Conservation (phyloP, 2,329 filamentous ascomycete genomes). For the Penicillium aurantiogriseum region DNA sequence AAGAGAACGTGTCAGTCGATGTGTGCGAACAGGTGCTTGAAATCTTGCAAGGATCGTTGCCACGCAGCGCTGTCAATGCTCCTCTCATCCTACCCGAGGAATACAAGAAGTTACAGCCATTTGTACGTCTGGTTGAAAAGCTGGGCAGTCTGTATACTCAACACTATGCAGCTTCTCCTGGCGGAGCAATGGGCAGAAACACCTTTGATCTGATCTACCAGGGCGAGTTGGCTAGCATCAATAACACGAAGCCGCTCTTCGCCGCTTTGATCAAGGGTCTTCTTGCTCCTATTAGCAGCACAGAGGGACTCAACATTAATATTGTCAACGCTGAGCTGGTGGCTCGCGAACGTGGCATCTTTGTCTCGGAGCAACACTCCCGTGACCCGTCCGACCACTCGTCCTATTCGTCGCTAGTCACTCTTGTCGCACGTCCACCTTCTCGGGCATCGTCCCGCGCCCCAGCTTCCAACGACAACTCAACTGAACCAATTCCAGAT, state of each 20-base stretch:
- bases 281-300: constrained; percentile 65
- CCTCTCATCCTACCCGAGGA: constrained; percentile 79
- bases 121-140: constrained; percentile 72
- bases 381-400: constrained; percentile 60
- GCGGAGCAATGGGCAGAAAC: constrained; percentile 55
- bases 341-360: constrained; percentile 73
- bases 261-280: constrained; percentile 77
- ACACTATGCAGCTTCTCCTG: constrained; percentile 55
- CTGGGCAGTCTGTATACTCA: constrained; percentile 79
- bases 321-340: constrained; percentile 78
- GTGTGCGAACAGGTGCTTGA: constrained; percentile 77
- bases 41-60: constrained; percentile 70
- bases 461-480: constrained; percentile 25
- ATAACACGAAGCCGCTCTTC: constrained; percentile 75
- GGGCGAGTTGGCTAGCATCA: constrained; percentile 67
- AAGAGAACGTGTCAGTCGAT: constrained; percentile 80
- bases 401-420: constrained; percentile 67
- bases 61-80: constrained; percentile 75
- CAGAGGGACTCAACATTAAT: constrained; percentile 68
- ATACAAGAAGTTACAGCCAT: constrained; percentile 73
- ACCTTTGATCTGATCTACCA: constrained; percentile 76
- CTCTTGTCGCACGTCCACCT: constrained; percentile 56
- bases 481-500: not conserved
- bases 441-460: constrained; percentile 37
- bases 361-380: constrained; percentile 70